Conservation (phyloP, 2,329 filamentous ascomycete species). For the Ramularia collo-cygni region DNA sequence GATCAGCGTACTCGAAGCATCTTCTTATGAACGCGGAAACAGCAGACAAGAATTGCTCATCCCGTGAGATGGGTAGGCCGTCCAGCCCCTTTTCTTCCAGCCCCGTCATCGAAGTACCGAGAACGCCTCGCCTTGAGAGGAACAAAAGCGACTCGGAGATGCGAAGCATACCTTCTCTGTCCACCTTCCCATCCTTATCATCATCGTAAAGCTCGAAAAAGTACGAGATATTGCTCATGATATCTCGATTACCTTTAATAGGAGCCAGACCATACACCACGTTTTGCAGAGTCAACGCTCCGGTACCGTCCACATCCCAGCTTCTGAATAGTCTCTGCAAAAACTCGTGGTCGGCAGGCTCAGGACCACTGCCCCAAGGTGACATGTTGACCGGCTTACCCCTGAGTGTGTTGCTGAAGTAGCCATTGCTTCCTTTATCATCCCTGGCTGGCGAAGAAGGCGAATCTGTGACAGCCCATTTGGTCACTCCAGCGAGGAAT, state of each 20-base stretch:
- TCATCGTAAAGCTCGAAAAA: constrained; percentile 98
- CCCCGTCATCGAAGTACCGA: constrained; percentile 43
- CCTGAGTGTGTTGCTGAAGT: constrained; percentile 46
- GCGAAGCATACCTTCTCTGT: constrained; percentile 86
- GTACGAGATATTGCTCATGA: constrained; percentile 96
- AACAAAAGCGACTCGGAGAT: constrained; percentile 94
- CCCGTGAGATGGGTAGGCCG: constrained; percentile 45
- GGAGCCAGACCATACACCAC: constrained; percentile 85
- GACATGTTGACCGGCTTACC: constrained; percentile 35
- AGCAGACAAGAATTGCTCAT: constrained; percentile 84
- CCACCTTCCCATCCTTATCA: constrained; percentile 80
- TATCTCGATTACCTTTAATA: constrained; percentile 88
- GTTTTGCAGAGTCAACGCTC: constrained; percentile 79
- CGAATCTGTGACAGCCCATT: constrained; percentile 88
- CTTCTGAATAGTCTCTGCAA: constrained; percentile 77
- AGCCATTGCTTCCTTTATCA: constrained; percentile 47
- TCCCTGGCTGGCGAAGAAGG: constrained; percentile 54
- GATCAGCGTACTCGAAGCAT: constrained; percentile 97
- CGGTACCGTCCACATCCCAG: constrained; percentile 75
- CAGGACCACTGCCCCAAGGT: constrained; percentile 54
- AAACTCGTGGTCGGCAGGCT: constrained; percentile 91
- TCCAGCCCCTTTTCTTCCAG: constrained; percentile 30
- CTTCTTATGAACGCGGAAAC: constrained; percentile 92
- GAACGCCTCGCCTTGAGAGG: constrained; percentile 75
- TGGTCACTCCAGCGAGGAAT: constrained; percentile 77